These are phyloP conservation scores for Phytophthora pinifolia DNA, from an alignment of 352 stramenopile species.

Conservation along the genomic window DNA sequence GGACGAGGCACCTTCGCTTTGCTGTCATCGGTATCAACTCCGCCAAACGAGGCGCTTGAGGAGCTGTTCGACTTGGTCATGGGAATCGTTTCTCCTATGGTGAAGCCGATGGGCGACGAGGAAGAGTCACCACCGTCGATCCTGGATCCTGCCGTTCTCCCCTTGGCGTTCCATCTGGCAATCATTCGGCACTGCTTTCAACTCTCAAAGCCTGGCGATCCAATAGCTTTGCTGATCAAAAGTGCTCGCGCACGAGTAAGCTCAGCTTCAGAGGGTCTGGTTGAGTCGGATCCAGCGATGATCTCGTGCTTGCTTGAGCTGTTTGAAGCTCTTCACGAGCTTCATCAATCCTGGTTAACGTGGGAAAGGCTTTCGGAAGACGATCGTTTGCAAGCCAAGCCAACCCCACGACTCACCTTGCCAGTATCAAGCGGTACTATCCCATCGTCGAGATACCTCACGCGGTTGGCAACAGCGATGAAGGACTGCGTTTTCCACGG, in stretches of 20 bases:
- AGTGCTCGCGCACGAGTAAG: constrained; percentile 22
- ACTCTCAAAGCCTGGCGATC: constrained; percentile 15
- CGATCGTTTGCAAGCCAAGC: constrained; percentile 4
- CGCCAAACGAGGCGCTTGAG: constrained; percentile 5
- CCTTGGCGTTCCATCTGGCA: constrained; percentile 37
- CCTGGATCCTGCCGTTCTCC: constrained; percentile 19
- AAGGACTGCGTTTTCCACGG: constrained; percentile 27
- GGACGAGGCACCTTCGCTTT: constrained; percentile 7
- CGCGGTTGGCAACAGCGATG: constrained; percentile 25
- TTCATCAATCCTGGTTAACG: constrained; percentile 17
- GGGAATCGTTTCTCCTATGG: constrained; percentile 31
- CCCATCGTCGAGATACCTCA: constrained; percentile 10
- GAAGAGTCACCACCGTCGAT: background rate
- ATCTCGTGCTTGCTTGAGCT: constrained; percentile 31
- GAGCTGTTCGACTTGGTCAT: constrained; percentile 44
- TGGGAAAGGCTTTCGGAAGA: constrained; percentile 21
- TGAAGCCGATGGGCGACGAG: constrained; percentile 14
- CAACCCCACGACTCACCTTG: background rate
- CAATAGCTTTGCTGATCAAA: constrained; percentile 25
- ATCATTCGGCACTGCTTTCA: constrained; percentile 31
- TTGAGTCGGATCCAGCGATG: constrained; percentile 4
- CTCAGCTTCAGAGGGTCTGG: background rate
- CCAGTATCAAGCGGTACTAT: constrained; percentile 10
- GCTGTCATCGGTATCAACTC: background rate
- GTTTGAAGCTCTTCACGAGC: constrained; percentile 28